Conservation (phyloP, 139 green algal genomes). For the Bryopsis sp. region DNA sequence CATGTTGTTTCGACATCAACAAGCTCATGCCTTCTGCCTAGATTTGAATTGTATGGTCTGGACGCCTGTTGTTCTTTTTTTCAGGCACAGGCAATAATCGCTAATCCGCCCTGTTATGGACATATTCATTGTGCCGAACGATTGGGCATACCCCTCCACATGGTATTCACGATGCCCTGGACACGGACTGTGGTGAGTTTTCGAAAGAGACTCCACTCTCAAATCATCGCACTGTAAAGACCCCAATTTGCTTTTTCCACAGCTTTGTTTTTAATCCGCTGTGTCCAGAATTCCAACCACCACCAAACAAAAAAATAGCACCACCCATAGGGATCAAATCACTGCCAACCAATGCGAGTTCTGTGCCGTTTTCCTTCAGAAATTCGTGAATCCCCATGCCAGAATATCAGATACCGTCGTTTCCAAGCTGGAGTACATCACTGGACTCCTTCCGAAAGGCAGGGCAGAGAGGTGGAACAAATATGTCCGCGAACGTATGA, state of each 20-base stretch:
- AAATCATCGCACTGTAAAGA: no score
- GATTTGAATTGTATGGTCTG: no score
- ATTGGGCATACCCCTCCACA: slow-evolving; percentile 48
- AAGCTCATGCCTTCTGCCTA: no score
- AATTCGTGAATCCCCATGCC: background rate
- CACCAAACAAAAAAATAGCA: no score
- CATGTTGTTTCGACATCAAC: no score
- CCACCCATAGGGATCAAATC: no score
- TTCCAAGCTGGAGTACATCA: slow-evolving; percentile 24
- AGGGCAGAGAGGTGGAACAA: background rate
- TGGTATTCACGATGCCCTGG: slow-evolving; percentile 66
- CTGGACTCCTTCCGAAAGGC: background rate
- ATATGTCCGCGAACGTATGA: slow-evolving; percentile 22
- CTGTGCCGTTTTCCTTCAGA: no score
- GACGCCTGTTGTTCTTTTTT: slow-evolving; percentile 1
- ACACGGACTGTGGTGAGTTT: slow-evolving; percentile 39
- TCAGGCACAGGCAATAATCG: slow-evolving; percentile 54
- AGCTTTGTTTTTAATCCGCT: no score
- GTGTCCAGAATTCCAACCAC: no score
- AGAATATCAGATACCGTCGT: background rate
- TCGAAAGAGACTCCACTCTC: no score
- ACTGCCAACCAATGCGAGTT: no score
- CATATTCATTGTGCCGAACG: slow-evolving; percentile 55
- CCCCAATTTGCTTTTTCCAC: no score
- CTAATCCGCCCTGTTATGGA: slow-evolving; percentile 49